A percentile compares a stretch with the other conserved stretches of the same genome.
These are phyloP conservation scores for Eucalyptus erythrocorys DNA, from an alignment of 345 rosid genomes.

Conservation along the genomic window DNA sequence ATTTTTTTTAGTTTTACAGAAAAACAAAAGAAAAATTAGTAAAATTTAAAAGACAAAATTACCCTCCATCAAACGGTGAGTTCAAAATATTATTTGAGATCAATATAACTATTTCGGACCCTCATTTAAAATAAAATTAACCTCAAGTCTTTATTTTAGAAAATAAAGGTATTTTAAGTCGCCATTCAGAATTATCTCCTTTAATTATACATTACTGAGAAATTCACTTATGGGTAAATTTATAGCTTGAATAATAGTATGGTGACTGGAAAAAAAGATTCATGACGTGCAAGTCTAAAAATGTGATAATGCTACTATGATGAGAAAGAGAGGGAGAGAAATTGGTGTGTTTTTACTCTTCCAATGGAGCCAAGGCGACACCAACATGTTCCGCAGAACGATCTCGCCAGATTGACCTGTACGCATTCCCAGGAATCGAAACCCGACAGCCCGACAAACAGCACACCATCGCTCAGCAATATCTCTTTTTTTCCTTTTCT, in stretches of 20 bases:
- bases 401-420: conserved; percentile 5
- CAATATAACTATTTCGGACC: rapidly evolving
- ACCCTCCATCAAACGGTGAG: no score
- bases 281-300: not conserved
- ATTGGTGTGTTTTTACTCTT: not conserved
- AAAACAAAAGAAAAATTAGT: no score
- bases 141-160: rapidly evolving
- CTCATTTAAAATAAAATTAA: rapidly evolving
- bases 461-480: not conserved
- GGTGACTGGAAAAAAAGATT: not conserved
- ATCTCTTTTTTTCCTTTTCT: not conserved
- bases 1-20: no score
- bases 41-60: no score
- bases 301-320: not conserved
- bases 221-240: not conserved
- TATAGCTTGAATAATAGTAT: not conserved
- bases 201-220: no score
- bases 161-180: no score
- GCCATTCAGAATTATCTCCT: no score
- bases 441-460: conserved; percentile 27
- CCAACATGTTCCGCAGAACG: not conserved
- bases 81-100: no score
- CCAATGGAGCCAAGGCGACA: not conserved
- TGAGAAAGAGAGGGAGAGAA: not conserved
- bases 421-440: conserved; percentile 2